A percentile compares a stretch with the other conserved stretches of the same genome.
These are phyloP conservation scores for Lentinula edodes DNA, from an alignment of 768 basidiomycete species.

Conservation along the genomic window DNA sequence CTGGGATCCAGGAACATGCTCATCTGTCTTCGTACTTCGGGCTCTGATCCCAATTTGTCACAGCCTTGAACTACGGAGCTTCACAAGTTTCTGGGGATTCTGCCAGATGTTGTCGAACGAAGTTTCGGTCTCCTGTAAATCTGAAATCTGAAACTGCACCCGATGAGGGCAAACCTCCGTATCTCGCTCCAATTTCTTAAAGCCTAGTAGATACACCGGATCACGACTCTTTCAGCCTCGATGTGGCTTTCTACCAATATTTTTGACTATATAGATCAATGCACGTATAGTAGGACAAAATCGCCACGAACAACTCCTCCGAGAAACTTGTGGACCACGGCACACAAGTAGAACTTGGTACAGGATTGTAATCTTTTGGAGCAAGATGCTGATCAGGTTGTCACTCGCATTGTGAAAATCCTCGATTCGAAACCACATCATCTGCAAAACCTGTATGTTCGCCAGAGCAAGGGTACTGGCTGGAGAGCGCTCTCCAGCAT, in stretches of 20 bases:
- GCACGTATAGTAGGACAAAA: no score
- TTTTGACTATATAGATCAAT: no score
- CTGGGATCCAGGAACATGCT: constrained; percentile 17
- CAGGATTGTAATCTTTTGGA: no score
- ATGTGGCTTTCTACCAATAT: not conserved
- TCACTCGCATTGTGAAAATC: no score
- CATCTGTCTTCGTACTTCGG: not conserved
- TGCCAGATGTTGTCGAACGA: constrained; percentile 10
- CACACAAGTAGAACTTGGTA: no score
- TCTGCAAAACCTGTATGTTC: no score
- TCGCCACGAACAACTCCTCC: no score
- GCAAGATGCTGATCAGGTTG: no score
- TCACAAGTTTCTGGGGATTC: constrained; percentile 18
- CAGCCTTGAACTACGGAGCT: constrained; percentile 22
- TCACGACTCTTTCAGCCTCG: not conserved
- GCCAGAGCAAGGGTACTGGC: no score
- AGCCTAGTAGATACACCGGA: constrained; percentile 11
- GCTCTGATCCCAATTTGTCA: not conserved
- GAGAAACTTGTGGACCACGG: no score
- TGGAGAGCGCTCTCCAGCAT: no score
- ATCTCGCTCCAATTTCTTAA: not conserved
- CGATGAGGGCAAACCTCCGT: constrained; percentile 1
- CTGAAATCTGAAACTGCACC: constrained; percentile 10
- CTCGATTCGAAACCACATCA: no score
- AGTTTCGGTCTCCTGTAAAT: not conserved